Evolutionary conservation across 2,329 filamentous ascomycete genomes (phyloP), one percentile per base, ranked within the genome.

Genomic region (Zasmidium citrigriseum): DNA sequence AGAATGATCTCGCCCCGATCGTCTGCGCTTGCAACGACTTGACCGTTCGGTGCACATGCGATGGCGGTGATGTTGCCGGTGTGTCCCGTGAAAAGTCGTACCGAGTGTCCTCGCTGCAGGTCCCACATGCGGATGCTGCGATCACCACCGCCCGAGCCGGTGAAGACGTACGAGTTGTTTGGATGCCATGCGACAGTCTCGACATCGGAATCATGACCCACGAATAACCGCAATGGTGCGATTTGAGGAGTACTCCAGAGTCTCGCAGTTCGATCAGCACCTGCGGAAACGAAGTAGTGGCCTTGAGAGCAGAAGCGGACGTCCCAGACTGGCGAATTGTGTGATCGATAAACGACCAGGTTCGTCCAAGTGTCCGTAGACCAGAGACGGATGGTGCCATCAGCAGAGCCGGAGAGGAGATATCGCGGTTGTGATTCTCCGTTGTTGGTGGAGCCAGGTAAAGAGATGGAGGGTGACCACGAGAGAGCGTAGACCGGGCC

Each of bases 111-210:
- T 9, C 89, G 93, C 11, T 86, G 84, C n/a, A 97, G 85, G 10
- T 92, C 88, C 95, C 95, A 99, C 93, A 99, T 98, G 25, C 95
- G 88, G 29, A 98, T 90, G 0, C 92, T 95, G 74, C 93, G 93
- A 75, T 99, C 93, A 65, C 90, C 90, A 2, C 66, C 67, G 46
- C 70, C 68, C 12, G 91, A 96, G 2, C 90, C 92, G 0, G 95
- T 97, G 75, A 99, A 97, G 46, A 97, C 80, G 68, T 98, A 99
- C 4, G 89, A 86, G 18, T 91, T 91, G 72, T 99, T 99, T 0
- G 93, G 91, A 69, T 99, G 95, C 87, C 95, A 99, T 14, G 89
- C 83, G n/a, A 97, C 82, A 46, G 88, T 87, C 52, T 96, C 96
- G n/a, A 97, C 90, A 66, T 91, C 89, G 20, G 92, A 91, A 67